Base-by-base conservation (phyloP, 2,329 filamentous ascomycete species). In the Thielaviopsis musarum region DNA sequence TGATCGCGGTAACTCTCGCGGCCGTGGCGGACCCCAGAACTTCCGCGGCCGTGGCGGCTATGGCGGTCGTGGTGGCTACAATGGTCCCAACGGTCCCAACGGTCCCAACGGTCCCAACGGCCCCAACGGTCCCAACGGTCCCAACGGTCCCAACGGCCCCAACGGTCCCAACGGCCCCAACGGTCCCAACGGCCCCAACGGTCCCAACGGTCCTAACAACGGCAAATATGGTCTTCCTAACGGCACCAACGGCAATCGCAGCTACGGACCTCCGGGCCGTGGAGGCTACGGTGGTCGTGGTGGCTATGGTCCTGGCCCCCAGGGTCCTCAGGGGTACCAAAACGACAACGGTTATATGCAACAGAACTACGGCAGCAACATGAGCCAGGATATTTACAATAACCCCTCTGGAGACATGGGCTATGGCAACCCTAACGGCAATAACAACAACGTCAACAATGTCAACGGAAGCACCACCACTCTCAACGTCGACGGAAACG, bases 1-100 rank as follows among this genome's bases (percentile, higher is more conserved):
- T 58, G 77, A 75, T 59, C 74, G 72, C 51, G 73, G 74, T 70
- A 76, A 72, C 65, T 71, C 75, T 9, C 77, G 79, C 60, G 79
- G 81, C 24, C 75, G 84, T 66, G 82, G 75, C 19, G 72, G 68
- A 5, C 64, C 65, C 5, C 68, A 66, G 64, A 76, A 74, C 6
- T 79, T 77, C 63, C 74, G 77, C 19, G 71, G 71, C 22, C 70
- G 72, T 53, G 73, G 72, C 56, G 74, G 75, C n/a, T 77, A 76
- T 65, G 72, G 73, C 45, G 72, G 75, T 59, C 74, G 80, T 60
- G 79, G 79, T 66, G 72, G 74, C 45, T 72, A 77, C 65, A 72
- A 76, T 68, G 71, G 71, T 56, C 70, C 78, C 65, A 72, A 76
- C 26, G 68, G 30, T 34, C 30, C 30, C 30, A 55, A 55, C 73